These are phyloP conservation scores for Fonsecaea multimorphosa DNA, from an alignment of 2,329 filamentous ascomycete species.

Conservation along the genomic window DNA sequence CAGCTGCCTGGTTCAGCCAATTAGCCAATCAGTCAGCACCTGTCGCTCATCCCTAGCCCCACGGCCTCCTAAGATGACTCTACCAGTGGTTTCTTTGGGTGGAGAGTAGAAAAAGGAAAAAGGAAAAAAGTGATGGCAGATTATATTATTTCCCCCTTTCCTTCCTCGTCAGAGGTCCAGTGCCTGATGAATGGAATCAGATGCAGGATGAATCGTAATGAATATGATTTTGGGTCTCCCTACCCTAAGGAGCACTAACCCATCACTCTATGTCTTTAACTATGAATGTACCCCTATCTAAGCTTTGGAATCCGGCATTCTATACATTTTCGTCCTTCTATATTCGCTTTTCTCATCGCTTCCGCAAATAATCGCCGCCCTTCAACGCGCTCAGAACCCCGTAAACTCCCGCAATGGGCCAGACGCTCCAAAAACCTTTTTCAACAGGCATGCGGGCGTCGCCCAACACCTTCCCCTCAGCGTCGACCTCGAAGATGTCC, in stretches of 20 bases:
- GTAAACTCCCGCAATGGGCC: constrained; percentile 37
- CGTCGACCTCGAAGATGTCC: constrained; percentile 35
- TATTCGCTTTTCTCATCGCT: constrained; percentile 4
- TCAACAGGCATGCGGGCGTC: constrained; percentile 25
- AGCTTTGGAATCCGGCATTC: no score
- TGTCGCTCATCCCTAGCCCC: no score
- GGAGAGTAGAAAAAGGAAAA: not conserved
- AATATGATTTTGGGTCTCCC: not conserved
- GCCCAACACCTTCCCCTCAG: constrained; percentile 37
- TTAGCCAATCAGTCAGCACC: no score
- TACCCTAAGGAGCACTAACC: not conserved
- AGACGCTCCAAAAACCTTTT: constrained; percentile 37
- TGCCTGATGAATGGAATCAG: not conserved
- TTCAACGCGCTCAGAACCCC: constrained; percentile 36
- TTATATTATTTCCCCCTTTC: no score
- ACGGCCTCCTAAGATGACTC: no score
- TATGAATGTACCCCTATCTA: no score
- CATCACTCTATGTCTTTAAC: constrained; percentile 5
- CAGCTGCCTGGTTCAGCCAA: no score
- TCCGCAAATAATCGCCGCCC: constrained; percentile 39
- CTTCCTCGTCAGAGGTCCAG: not conserved
- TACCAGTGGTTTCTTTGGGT: not conserved
- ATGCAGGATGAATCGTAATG: not conserved
- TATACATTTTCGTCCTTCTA: no score
- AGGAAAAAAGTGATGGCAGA: not conserved